These are phyloP conservation scores for Parmelia sp. DNA, from an alignment of 495 filamentous ascomycete species.

Conservation along the genomic window DNA sequence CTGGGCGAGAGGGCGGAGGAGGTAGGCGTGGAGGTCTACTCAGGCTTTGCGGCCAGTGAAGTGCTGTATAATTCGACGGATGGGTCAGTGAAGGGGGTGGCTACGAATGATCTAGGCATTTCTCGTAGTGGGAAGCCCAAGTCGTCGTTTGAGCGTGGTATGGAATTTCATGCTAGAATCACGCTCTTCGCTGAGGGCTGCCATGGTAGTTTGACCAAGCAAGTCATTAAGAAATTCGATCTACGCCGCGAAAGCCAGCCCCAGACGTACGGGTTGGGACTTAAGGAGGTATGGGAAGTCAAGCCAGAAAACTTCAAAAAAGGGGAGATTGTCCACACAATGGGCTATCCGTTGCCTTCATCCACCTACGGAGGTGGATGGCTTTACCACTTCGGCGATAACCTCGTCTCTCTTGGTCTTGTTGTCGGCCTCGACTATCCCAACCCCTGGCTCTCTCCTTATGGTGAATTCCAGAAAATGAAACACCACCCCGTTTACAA, in stretches of 20 bases:
- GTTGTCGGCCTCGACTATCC: slow-evolving; percentile 94
- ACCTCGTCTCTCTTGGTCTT: slow-evolving; percentile 87
- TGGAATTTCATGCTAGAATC: slow-evolving; percentile 94
- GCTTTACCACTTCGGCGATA: slow-evolving; percentile 99
- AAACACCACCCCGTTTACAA: slow-evolving; percentile 92
- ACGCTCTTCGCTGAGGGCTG: slow-evolving; percentile 96
- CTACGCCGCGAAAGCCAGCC: slow-evolving; percentile 80
- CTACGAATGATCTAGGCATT: slow-evolving; percentile 90
- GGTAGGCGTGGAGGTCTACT: slow-evolving; percentile 95
- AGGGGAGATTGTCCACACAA: slow-evolving; percentile 79
- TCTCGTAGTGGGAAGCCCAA: slow-evolving; percentile 77
- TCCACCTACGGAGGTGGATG: slow-evolving; percentile 95
- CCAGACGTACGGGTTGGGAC: slow-evolving; percentile 89
- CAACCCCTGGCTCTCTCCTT: slow-evolving; percentile 95
- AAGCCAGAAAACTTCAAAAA: slow-evolving; percentile 85
- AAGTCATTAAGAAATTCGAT: slow-evolving; percentile 92
- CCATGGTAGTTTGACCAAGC: slow-evolving; percentile 92
- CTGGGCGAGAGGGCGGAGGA: slow-evolving; percentile 92
- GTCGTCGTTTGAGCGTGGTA: slow-evolving; percentile 87
- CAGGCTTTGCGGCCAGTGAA: slow-evolving; percentile 91
- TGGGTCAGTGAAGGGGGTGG: slow-evolving; percentile 87
- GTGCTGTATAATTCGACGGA: slow-evolving; percentile 72
- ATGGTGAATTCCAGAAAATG: slow-evolving; percentile 95
- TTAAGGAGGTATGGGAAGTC: slow-evolving; percentile 98
- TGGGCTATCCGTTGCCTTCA: slow-evolving; percentile 85